phyloP scores from a whole-genome alignment of 257 asterid species.

The Rehmannia glutinosa region DNA sequence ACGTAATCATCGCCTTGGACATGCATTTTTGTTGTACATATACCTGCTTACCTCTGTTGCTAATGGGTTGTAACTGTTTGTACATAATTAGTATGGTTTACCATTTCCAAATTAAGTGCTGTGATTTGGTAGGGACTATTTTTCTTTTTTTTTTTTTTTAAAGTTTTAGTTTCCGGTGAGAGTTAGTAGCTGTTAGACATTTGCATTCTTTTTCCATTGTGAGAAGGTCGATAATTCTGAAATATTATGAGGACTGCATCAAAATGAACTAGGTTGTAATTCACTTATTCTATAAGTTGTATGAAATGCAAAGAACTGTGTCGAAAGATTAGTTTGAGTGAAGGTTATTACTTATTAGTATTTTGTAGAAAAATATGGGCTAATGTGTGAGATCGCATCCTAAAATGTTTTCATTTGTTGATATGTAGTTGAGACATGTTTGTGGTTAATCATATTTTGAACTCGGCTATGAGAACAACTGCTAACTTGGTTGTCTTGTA shows the following conservation, averaged over 20 bases:
- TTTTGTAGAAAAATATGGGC: neutral
- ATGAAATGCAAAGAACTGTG: neutral
- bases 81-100: neutral
- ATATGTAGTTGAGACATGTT: neutral
- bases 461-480: neutral
- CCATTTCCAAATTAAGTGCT: neutral
- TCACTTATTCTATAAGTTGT: neutral
- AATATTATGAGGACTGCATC: neutral
- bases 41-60: neutral
- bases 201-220: neutral
- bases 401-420: neutral
- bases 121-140: neutral
- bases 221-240: neutral
- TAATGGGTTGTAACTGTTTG: neutral
- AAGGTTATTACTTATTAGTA: neutral
- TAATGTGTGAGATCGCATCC: neutral
- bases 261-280: neutral
- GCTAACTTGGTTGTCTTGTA: neutral
- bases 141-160: too few species aligned
- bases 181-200: neutral
- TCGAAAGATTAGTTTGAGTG: neutral
- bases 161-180: neutral
- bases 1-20: conserved; percentile 37
- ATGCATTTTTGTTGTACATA: conserved; percentile 2
- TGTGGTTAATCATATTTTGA: neutral